Base-by-base conservation (phyloP, 2,329 filamentous ascomycete species). In the Colletotrichum agaves region DNA sequence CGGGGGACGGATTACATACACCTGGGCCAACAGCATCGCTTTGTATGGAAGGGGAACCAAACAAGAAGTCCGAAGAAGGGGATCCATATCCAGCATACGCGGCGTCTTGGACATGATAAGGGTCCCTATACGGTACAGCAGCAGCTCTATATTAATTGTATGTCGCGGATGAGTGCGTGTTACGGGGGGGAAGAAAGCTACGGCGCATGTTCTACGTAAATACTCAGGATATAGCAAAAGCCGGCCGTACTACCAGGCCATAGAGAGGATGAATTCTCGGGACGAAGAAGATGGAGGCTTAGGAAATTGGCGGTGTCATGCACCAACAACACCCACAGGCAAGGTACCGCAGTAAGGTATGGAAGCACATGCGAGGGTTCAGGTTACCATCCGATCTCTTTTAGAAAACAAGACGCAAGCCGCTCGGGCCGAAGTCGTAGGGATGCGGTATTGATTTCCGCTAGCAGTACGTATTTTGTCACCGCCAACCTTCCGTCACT, bases 91-190 rank as follows among this genome's bases (percentile, higher is more conserved):
- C 17, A 49, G 49, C 41, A 66, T 33, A 55, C 17, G 31, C 23
- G 58, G 49, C 58, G 31, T 23, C 27, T 55, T 56, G 62, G 33
- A 49, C 31, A 56, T 55, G 31, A 6, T 37, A 3, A 44, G 31
- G 33, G 33, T n/a, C n/a, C n/a, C n/a, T n/a, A 37, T 12, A 17
- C 47, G 39, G 31, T 37, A 53, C 33, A 15, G 33, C n/a, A 17
- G 17, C 15, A 37, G 33, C 17, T 21, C 10, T 50, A 5, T 37
- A 6, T 12, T 35, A 23, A 53, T 37, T 23, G 6, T 6, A 53
- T 17, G 17, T 31, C 31, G 19, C 49, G 31, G 35, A 37, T 17
- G 39, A 19, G 3, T n/a, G 31, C n/a, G 31, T 19, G 12, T n/a
- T 8, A 53, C 10, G 13, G 31, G 31, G 17, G n/a, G 11, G 8